A percentile compares a stretch with the other conserved stretches of the same genome.
Conservation (phyloP, 2,329 filamentous ascomycete species). For the Arthrobotrys sphaeroides region DNA sequence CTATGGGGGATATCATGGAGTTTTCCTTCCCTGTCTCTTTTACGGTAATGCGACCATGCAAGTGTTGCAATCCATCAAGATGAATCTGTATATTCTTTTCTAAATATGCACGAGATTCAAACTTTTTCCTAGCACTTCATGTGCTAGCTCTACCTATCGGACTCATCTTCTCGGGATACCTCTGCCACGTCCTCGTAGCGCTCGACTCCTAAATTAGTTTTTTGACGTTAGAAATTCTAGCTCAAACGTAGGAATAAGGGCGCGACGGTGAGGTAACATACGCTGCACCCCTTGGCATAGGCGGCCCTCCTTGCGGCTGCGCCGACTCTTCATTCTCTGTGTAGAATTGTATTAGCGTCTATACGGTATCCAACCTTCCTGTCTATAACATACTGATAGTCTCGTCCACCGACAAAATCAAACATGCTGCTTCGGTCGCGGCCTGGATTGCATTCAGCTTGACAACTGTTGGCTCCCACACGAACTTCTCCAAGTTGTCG, state of each 20-base stretch:
- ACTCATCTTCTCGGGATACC: slow-evolving; percentile 84
- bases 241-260: neutral
- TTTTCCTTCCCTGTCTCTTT: slow-evolving; percentile 28
- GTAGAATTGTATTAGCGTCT: slow-evolving; percentile 33
- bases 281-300: slow-evolving; percentile 64
- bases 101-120: slow-evolving; percentile 33
- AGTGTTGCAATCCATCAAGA: slow-evolving; percentile 6
- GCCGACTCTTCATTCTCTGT: slow-evolving; percentile 89
- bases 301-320: slow-evolving; percentile 75
- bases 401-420: slow-evolving; percentile 96
- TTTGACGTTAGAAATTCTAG: slow-evolving; percentile 72
- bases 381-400: slow-evolving; percentile 76
- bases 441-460: slow-evolving; percentile 98
- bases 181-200: slow-evolving; percentile 81
- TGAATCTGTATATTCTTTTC: slow-evolving; percentile 41
- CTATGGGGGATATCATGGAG: slow-evolving; percentile 50
- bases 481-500: slow-evolving; percentile 94
- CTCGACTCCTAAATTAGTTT: slow-evolving; percentile 64
- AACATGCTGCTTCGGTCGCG: slow-evolving; percentile 90
- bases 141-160: neutral
- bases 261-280: slow-evolving; percentile 38
- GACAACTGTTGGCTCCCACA: slow-evolving; percentile 95
- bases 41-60: slow-evolving; percentile 19
- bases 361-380: neutral
- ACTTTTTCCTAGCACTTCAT: neutral